Base-by-base conservation (phyloP, 768 basidiomycete genomes). In the Chlorophyllum brunneum region DNA sequence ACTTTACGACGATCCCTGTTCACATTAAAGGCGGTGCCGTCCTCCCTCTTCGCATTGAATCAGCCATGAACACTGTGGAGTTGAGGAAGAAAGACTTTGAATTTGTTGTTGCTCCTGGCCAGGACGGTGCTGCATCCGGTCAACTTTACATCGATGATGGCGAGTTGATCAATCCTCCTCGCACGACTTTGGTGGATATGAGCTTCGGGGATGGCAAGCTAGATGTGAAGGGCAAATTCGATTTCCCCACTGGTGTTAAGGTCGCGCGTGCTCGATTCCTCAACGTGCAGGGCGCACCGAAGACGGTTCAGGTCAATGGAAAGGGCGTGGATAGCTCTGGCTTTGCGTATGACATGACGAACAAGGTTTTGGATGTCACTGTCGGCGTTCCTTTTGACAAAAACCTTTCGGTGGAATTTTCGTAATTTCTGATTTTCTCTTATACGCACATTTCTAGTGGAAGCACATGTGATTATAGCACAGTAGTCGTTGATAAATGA, bases 81-180 rank as follows among this genome's bases (percentile, higher is more conserved):
- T 65, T 87, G 53, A 70, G 83, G 33, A 66, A 67, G 57, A 75
- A 67, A 9, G 76, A 80, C 59, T 87, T 86, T 52, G 78, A 85
- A 63, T 64, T 87, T 48, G 69, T 86, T 34, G 78, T 86, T 27
- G 86, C 84, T 0, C 82, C 82, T 1, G 72, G 72, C 9, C 54
- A 58, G n/a, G 63, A 72, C n/a, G 83, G 81, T 11, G 65, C 58
- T 0, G 85, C 86, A 0, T 56, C 58, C 4, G 85, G 85, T 1
- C 38, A 59, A 33, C 68, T 87, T 33, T 85, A 87, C 61, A 56
- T 83, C 30, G 86, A 87, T 59, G 85, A 87, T 54, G 85, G 86
- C 10, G 79, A 78, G 38, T 81, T 79, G 5, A 63, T 78, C 41
- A 55, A 47, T 3, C 72, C 64, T 22, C n/a, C 61, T 16, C 36